Percentiles rank a stretch among this genome's conserved stretches.
Conservation (phyloP, 352 stramenopile species). For the Phytopythium boreale region DNA sequence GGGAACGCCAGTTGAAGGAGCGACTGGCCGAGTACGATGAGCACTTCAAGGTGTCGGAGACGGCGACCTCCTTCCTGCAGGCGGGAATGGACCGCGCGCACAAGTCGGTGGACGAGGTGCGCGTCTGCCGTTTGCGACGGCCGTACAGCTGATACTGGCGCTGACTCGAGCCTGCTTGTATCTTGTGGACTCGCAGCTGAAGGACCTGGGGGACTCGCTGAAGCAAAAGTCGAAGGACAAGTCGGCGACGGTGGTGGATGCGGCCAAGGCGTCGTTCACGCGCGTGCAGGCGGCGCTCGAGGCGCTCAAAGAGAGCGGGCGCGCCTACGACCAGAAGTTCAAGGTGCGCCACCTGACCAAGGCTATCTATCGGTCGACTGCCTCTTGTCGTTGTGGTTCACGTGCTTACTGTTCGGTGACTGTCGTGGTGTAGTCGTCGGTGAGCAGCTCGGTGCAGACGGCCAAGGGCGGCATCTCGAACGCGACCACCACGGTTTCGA, state of each 20-base stretch:
- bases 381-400: not conserved
- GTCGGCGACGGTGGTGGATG: slow-evolving; percentile 44
- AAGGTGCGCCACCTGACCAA: slow-evolving; percentile 14
- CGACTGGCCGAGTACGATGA: slow-evolving; percentile 61
- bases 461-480: slow-evolving; percentile 40
- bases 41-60: slow-evolving; percentile 71
- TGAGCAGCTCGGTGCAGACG: slow-evolving; percentile 37
- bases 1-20: slow-evolving; percentile 31
- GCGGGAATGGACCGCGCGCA: slow-evolving; percentile 61
- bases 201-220: slow-evolving; percentile 47
- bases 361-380: not conserved
- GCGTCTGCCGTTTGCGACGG: not conserved
- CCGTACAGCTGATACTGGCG: no score
- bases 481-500: slow-evolving; percentile 41
- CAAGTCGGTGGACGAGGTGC: slow-evolving; percentile 62
- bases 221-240: slow-evolving; percentile 51
- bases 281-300: slow-evolving; percentile 53
- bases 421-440: slow-evolving; percentile 11
- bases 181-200: slow-evolving; percentile 19
- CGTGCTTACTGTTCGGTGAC: not conserved
- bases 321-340: slow-evolving; percentile 70
- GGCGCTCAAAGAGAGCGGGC: slow-evolving; percentile 51
- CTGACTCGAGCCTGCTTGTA: not conserved
- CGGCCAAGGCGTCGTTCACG: slow-evolving; percentile 50
- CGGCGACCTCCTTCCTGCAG: slow-evolving; percentile 61